Conservation (phyloP, 176 grass and related monocot species). For the Oryza coarctata region DNA sequence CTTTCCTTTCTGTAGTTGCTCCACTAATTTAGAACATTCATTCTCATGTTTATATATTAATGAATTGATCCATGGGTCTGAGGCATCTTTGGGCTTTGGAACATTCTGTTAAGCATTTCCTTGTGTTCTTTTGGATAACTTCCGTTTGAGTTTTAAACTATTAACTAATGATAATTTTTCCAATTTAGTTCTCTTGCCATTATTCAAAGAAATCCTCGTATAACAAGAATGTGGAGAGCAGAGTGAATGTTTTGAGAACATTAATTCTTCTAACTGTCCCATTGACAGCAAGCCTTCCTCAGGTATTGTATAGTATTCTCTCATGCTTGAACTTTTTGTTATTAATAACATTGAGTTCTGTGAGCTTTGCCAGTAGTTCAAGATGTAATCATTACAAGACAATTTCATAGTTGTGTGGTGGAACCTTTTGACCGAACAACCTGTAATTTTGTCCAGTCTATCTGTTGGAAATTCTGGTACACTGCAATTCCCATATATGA, state of each 20-base stretch:
- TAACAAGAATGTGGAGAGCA: neutral
- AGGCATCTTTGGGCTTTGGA: neutral
- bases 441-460: neutral
- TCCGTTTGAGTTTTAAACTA: neutral
- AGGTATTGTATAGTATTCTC: slow-evolving; percentile 20
- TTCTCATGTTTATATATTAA: neutral
- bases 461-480: neutral
- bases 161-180: slow-evolving; percentile 13
- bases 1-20: neutral
- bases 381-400: neutral
- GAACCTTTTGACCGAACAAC: neutral
- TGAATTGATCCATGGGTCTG: neutral
- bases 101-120: neutral
- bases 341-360: neutral
- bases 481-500: neutral
- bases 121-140: neutral
- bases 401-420: neutral
- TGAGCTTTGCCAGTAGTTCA: neutral
- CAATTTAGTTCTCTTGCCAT: neutral
- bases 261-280: slow-evolving; percentile 13
- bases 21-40: neutral
- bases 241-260: neutral
- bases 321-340: slow-evolving; percentile 10
- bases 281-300: slow-evolving; percentile 24
- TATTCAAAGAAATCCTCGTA: neutral